Evolutionary conservation across 192 early-diverging fungal species (phyloP), one percentile per base, ranked within the genome.

Genomic region (Podila epigama): DNA sequence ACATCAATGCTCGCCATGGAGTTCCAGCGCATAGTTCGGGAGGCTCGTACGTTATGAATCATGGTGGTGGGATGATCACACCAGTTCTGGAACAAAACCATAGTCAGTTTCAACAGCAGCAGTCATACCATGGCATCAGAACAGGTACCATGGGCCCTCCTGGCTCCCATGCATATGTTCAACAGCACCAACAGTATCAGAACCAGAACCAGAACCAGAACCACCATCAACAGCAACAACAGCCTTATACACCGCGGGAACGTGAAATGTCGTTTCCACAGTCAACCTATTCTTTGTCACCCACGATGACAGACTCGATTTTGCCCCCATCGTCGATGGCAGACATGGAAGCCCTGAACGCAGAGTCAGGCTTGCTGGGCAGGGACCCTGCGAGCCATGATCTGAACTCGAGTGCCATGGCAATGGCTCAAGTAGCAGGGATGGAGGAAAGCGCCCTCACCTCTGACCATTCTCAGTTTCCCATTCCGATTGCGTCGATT

Each of bases 91-190:
- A 48, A 22, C 44, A n/a, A n/a, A n/a, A 48, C n/a, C 44, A 48
- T 18, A 22, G n/a, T 60, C 37, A 29, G 15, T 31, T 44, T 13
- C 48, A 63, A 40, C 60, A 51, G 22, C 60, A 63, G 58, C 58
- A 59, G 18, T 7, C n/a, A n/a, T n/a, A n/a, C n/a, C n/a, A n/a
- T n/a, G n/a, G n/a, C n/a, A n/a, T n/a, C n/a, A n/a, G n/a, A 4
- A 8, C 44, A 7, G 25, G 44, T 22, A 22, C 20, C 44, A 48
- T 48, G 44, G 44, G 44, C 5, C 20, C 44, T 48, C 44, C n/a
- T 48, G 44, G 44, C n/a, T 18, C 44, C 0, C 25, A 48, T 20
- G n/a, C 44, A n/a, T n/a, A n/a, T n/a, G n/a, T n/a, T n/a, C n/a
- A n/a, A n/a, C n/a, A n/a, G n/a, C n/a, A n/a, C n/a, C n/a, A n/a